Base-by-base conservation (phyloP, 805 yeast genomes). In the Candida rishiriensis region DNA sequence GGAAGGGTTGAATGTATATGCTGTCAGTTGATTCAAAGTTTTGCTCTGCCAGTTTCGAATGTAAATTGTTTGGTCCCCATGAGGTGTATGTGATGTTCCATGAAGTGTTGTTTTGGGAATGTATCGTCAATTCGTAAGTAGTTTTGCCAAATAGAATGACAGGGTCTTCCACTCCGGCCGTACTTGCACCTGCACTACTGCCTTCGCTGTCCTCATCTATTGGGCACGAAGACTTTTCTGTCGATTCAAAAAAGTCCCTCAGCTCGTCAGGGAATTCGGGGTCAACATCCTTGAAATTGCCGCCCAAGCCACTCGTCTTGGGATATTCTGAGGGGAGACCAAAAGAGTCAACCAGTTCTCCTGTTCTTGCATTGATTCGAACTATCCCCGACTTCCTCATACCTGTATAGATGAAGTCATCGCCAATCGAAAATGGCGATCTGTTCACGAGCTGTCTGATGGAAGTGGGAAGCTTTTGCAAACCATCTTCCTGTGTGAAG, bases 61-160 rank as follows among this genome's bases (percentile, higher is more conserved):
- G 96, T 41, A 89, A 69, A 51, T 87, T 81, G 61, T 91, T 91
- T 37, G 96, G 95, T 10, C 93, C 95, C 97, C 97, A 93, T 32
- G 83, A 75, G 1, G 95, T 74, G 58, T 85, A 89, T 0, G 90
- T 81, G 14, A 93, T 86, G 56, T 88, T 86, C 93, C 97, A 90
- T 2, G 82, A 76, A 0, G 83, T 67, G 48, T 79, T 79, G 47
- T 78, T 75, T 53, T 75, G 79, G 2, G 93, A 82, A 59, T 88
- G 84, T n/a, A 93, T 91, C 0, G 80, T 70, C 35, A 86, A 68
- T 51, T 83, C 85, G 57, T 82, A 86, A 0, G 81, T 79, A 0
- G 90, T 81, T 60, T 78, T 83, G 0, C 95, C 95, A 4, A 86
- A 63, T 55, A 81, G 68, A 5, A 85, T 68, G 4, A 72, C 63